Conservation (phyloP, 2,329 filamentous ascomycete genomes). For the Rutstroemia sp. region DNA sequence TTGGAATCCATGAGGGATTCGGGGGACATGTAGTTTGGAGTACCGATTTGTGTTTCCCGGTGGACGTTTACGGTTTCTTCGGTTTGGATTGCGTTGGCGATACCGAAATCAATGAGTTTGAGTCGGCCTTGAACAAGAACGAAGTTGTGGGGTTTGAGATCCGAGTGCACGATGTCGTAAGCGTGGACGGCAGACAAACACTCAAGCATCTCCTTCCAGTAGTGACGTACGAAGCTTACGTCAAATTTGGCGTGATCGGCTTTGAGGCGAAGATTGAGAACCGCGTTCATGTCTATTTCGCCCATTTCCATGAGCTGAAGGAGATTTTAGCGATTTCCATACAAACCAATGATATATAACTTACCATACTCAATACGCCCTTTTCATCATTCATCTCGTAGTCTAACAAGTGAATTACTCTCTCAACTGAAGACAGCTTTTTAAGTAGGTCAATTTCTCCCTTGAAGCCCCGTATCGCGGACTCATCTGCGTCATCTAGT, state of each 20-base stretch:
- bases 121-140: conserved; percentile 82
- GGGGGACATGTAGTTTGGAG: conserved; percentile 97
- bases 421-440: conserved; percentile 74
- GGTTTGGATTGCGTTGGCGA: conserved; percentile 91
- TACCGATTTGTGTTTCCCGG: conserved; percentile 89
- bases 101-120: conserved; percentile 97
- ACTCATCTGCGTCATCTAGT: conserved; percentile 80
- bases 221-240: conserved; percentile 86
- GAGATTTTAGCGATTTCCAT: neutral
- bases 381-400: conserved; percentile 93
- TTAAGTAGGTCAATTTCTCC: conserved; percentile 89
- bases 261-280: conserved; percentile 68
- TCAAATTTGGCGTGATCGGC: conserved; percentile 72
- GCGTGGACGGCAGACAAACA: conserved; percentile 86
- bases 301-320: conserved; percentile 92
- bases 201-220: conserved; percentile 99
- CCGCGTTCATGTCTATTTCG: conserved; percentile 83
- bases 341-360: conserved; percentile 22
- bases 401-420: conserved; percentile 85
- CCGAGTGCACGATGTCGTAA: conserved; percentile 89
- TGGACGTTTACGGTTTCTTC: conserved; percentile 97
- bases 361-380: conserved; percentile 75
- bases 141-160: conserved; percentile 96
- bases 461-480: conserved; percentile 78
- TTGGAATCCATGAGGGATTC: conserved; percentile 89